Evolutionary conservation across 2,329 filamentous ascomycete species (phyloP).

Genomic region (Didymella lethalis): DNA sequence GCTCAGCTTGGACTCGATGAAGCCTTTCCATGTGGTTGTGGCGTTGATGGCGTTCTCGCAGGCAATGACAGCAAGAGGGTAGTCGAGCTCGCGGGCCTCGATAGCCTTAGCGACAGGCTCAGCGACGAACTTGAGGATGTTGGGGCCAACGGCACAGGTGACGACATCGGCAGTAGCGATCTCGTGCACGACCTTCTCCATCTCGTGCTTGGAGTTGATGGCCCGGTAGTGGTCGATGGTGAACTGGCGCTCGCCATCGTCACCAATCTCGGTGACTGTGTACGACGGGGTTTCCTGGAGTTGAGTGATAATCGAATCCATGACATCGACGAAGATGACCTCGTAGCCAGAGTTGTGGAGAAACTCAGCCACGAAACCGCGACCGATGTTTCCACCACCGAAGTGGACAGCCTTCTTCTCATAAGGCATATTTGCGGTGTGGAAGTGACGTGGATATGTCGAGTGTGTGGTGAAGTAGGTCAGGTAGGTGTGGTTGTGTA

Average conservation of each 20-base stretch:
- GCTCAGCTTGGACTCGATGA: constrained; percentile 79
- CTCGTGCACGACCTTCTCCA: constrained; percentile 81
- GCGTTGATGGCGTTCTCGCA: constrained; percentile 98
- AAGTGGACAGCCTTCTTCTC: constrained; percentile 62
- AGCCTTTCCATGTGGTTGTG: constrained; percentile 82
- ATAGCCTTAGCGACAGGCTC: constrained; percentile 95
- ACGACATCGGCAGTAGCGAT: constrained; percentile 89
- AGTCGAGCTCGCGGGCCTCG: constrained; percentile 70
- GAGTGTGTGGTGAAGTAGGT: constrained; percentile 8
- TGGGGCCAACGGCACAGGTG: constrained; percentile 96
- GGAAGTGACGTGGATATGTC: constrained; percentile 12
- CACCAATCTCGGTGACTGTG: constrained; percentile 90
- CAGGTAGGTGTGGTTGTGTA: constrained; percentile 1
- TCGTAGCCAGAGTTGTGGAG: constrained; percentile 94
- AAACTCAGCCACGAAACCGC: constrained; percentile 65
- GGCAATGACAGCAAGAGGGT: constrained; percentile 88
- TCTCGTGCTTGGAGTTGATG: constrained; percentile 90
- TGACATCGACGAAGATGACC: constrained; percentile 95
- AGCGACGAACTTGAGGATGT: constrained; percentile 95
- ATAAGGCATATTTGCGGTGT: constrained; percentile 43
- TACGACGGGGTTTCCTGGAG: constrained; percentile 81
- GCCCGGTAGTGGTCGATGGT: constrained; percentile 95
- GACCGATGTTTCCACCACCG: constrained; percentile 63
- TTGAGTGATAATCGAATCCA: constrained; percentile 79
- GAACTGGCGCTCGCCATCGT: constrained; percentile 80